Evolutionary conservation across 2,329 filamentous ascomycete genomes (phyloP), one percentile per base, ranked within the genome.

Genomic region (Basipetospora chlamydospora): DNA sequence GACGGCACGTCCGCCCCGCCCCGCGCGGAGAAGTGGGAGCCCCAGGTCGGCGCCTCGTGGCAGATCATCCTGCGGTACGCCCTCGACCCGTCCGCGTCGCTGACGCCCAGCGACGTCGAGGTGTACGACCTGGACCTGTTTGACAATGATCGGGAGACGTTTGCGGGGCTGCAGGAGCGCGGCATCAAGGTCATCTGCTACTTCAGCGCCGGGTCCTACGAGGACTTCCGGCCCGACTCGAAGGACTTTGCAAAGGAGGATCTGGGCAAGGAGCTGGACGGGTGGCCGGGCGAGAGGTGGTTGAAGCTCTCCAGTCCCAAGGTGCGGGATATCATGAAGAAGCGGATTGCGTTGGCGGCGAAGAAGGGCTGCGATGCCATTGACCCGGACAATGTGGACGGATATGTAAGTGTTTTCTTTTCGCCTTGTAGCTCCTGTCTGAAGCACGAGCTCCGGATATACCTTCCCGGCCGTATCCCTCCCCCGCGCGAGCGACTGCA

Each of bases 301-400:
- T 49, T 83, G 15, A 64, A 78, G 39, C 56, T 75, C 13, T 63
- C 58, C 33, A 75, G 70, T 42, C 38, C 55, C 2, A 66, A 62
- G 29, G 73, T 84, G n/a, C 62, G 76, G 6, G 55, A 56, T 13
- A 77, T 84, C 47, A 83, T 84, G 76, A 56, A 55, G 37, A 48
- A 53, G 23, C 65, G 78, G 16, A 67, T 84, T 25, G 59, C 69
- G 32, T 47, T 73, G 28, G 79, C 80, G 0, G 54, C 54, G 13
- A 41, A 60, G 18, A 80, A 80, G 50, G 73, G 74, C 4, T 82
- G 77, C 45, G 68, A 80, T 47, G 79, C 70, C 4, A 67, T 83
- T 6, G 78, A 83, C 49, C 74, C 77, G 0, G 78, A 83, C 49
- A 83, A 83, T 44, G 66, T 82, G 5, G 78, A 81, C 47, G 75